Base-by-base conservation (phyloP, 176 grass and related monocot species). In the Panicum miliaceum region DNA sequence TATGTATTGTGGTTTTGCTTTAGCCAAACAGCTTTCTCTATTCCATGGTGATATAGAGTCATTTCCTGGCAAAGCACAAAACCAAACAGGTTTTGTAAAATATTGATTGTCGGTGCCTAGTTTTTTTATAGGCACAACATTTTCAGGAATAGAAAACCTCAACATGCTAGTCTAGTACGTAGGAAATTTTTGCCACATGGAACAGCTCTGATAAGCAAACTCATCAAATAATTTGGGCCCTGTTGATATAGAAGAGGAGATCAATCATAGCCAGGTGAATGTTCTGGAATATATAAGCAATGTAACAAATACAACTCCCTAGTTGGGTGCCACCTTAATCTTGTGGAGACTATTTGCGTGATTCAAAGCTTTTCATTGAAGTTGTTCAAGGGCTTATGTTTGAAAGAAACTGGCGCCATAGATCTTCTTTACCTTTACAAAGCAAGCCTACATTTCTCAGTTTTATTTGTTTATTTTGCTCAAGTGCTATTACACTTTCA, bases 1-100 rank as follows among this genome's bases (percentile, higher is more conserved):
- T 65, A 91, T 98, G 89, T 93, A 88, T 68, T 98, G 93, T 8
- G 96, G 96, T 72, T 93, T 95, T 90, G 90, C 93, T 82, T 72
- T 98, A 77, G 96, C 96, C 12, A 98, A 98, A 78, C 78, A 85
- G 5, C 91, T 95, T n/a, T 89, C 86, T 89, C 85, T 98, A 13
- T 98, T 84, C 40, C 41, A 79, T 14, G 96, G 85, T 56, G 93
- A 95, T 82, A 82, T 90, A 64, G 93, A 98, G 58, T 82, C 68
- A 68, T 75, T 90, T 61, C 76, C 93, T 48, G 93, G 96, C 51
- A 98, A 88, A 88, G 85, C 86, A 26, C 92, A 93, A 45, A 93
- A 93, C 56, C 91, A 98, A 88, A 90, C 82, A 82, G 83, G 89
- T 71, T 92, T 91, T 82, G 87, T 93, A 69, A 98, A 95, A 78